phyloP scores from a whole-genome alignment of 306 rosid species.

The Vicia sativa region DNA sequence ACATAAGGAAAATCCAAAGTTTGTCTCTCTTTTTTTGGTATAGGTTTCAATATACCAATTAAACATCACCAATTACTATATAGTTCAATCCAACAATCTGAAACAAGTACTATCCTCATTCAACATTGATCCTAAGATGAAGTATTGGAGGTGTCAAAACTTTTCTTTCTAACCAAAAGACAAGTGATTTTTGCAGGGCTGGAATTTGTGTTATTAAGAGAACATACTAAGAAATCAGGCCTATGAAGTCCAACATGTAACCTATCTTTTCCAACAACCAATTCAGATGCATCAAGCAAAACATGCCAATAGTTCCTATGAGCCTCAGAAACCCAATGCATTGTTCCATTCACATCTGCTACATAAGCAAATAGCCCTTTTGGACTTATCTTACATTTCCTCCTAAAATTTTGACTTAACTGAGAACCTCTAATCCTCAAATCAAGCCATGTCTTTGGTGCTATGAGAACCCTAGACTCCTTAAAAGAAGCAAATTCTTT shows the following conservation, averaged over 20 bases:
- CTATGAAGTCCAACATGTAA: constrained; percentile 66
- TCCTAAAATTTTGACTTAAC: constrained; percentile 72
- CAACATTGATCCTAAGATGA: constrained; percentile 53
- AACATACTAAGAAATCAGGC: constrained; percentile 76
- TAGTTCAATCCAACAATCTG: constrained; percentile 16
- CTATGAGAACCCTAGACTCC: constrained; percentile 58
- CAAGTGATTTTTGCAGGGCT: constrained; percentile 74
- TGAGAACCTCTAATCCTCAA: constrained; percentile 80
- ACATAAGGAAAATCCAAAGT: constrained; percentile 14
- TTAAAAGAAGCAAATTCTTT: constrained; percentile 64
- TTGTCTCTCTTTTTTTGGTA: background rate
- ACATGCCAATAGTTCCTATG: constrained; percentile 85
- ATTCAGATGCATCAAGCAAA: constrained; percentile 74
- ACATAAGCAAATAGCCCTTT: constrained; percentile 81
- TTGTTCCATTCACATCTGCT: constrained; percentile 62
- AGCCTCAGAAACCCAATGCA: constrained; percentile 88
- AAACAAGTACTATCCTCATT: constrained; percentile 27
- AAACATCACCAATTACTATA: constrained; percentile 17
- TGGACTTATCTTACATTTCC: constrained; percentile 71
- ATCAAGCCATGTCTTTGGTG: constrained; percentile 68
- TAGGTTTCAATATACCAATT: constrained; percentile 25
- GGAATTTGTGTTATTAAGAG: constrained; percentile 66
- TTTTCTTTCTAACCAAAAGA: constrained; percentile 74
- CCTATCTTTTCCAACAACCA: constrained; percentile 62
- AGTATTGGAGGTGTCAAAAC: constrained; percentile 60